Conservation (phyloP, 345 rosid species). For the Arabis hirsuta region DNA sequence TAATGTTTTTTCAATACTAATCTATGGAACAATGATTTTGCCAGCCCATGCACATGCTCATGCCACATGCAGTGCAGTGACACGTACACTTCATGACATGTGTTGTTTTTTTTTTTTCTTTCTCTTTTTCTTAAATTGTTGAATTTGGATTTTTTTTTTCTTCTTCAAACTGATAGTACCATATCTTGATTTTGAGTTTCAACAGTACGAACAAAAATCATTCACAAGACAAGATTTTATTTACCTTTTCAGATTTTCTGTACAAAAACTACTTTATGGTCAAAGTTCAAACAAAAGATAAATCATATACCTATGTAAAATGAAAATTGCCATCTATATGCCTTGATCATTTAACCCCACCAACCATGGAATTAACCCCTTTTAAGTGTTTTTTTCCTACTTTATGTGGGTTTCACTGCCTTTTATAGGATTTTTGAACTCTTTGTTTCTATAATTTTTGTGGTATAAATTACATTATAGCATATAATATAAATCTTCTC, state of each 20-base stretch:
- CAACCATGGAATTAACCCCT: neutral
- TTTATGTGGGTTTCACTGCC: neutral
- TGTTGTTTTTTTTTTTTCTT: neutral
- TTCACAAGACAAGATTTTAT: neutral
- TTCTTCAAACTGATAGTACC: neutral
- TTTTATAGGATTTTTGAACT: neutral
- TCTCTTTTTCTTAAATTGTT: neutral
- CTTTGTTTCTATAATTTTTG: neutral
- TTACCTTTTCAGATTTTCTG: neutral
- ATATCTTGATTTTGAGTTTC: neutral
- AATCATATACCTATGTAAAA: neutral
- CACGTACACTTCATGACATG: slow-evolving; percentile 28
- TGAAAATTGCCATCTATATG: neutral
- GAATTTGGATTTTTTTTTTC: neutral
- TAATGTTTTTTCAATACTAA: slow-evolving; percentile 34
- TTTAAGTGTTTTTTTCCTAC: too few relatives aligned
- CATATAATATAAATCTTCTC: too few relatives aligned
- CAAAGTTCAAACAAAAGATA: slow-evolving; percentile 1
- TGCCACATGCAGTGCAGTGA: slow-evolving; percentile 43
- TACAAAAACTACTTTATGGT: slow-evolving; percentile 2
- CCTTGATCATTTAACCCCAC: slow-evolving; percentile 7
- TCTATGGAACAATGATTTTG: slow-evolving; percentile 42
- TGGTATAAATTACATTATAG: too few relatives aligned
- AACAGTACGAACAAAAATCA: neutral
- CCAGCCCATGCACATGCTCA: slow-evolving; percentile 36